These are phyloP conservation scores for Collybia nuda DNA, from an alignment of 768 basidiomycete species.

Conservation along the genomic window DNA sequence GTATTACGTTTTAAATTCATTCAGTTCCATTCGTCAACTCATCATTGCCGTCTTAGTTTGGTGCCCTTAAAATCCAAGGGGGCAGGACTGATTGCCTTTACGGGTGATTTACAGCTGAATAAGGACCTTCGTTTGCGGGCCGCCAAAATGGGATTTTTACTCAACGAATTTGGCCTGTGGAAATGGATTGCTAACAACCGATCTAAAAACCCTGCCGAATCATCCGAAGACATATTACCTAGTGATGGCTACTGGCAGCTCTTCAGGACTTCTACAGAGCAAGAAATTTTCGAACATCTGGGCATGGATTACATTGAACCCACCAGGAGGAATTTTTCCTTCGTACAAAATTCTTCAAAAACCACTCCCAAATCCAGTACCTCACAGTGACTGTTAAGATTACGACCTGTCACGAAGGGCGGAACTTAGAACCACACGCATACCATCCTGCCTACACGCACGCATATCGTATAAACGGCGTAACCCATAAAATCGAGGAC, in stretches of 20 bases:
- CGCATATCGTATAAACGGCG: no score
- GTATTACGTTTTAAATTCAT: slow-evolving; percentile 25
- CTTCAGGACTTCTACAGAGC: slow-evolving; percentile 41
- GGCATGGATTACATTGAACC: slow-evolving; percentile 42
- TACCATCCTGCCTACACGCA: no score
- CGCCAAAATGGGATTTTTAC: slow-evolving; percentile 38
- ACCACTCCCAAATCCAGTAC: no score
- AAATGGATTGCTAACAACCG: slow-evolving; percentile 33
- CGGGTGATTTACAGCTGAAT: slow-evolving; percentile 55
- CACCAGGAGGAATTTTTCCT: slow-evolving; percentile 33
- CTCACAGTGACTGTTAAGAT: no score
- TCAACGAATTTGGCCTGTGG: slow-evolving; percentile 71
- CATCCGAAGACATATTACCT: slow-evolving; percentile 1
- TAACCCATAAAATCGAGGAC: no score
- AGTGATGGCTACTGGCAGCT: slow-evolving; percentile 45
- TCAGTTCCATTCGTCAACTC: slow-evolving; percentile 5
- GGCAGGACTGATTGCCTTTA: slow-evolving; percentile 51
- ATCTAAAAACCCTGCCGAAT: neutral
- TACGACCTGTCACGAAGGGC: no score
- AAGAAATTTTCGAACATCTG: slow-evolving; percentile 41
- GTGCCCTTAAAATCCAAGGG: slow-evolving; percentile 49
- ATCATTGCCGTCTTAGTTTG: slow-evolving; percentile 25
- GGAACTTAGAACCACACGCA: no score
- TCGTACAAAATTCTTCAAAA: neutral
- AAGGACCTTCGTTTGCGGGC: slow-evolving; percentile 43